Base-by-base conservation (phyloP, 225 moss, liverwort and hornwort genomes). In the Lunularia cruciata region DNA sequence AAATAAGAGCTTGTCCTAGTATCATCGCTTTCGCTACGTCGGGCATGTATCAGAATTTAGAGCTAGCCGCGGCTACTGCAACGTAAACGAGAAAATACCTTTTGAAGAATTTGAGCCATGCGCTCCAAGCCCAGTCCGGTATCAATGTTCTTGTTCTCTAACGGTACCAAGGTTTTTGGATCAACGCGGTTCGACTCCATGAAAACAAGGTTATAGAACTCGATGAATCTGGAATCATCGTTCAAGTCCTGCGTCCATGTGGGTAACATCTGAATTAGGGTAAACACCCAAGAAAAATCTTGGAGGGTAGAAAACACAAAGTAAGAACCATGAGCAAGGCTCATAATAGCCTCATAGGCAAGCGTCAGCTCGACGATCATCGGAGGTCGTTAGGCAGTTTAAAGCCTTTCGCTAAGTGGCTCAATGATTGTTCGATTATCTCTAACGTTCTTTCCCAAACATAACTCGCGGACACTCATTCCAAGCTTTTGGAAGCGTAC, bases 41-140 rank as follows among this genome's bases (percentile, higher is more conserved):
- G 15, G 1, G 32, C 2, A 19, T 19, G 6, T 26, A 2, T 27
- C 10, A n/a, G 0, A 3, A 32, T 10, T 47, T 12, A 18, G 35
- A 23, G 15, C 38, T 18, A 23, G 11, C 16, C 10, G 11, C 16
- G 47, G 45, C 1, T 0, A 2, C 31, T 47, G 10, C 11, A 61
- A 2, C 16, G 11, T 47, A 18, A 16, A 4, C 9, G 30, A 26
- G 3, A n/a, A 20, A 27, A 15, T 33, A 95, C 94, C 86, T 91
- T 89, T 76, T 95, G 94, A 65, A 95, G 86, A 69, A 95, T 91
- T 76, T 95, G 94, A 26, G 94, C 94, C 86, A 95, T 60, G 32
- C 94, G 94, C 65, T 95, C 94, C 49, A 95, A 79, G 62, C 95
- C 95, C 60, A 95, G 85, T 37, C 95, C 95, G 72, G 91, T 95